Evolutionary conservation across 805 yeast genomes (phyloP).

Genomic region (Candida tammaniensis): DNA sequence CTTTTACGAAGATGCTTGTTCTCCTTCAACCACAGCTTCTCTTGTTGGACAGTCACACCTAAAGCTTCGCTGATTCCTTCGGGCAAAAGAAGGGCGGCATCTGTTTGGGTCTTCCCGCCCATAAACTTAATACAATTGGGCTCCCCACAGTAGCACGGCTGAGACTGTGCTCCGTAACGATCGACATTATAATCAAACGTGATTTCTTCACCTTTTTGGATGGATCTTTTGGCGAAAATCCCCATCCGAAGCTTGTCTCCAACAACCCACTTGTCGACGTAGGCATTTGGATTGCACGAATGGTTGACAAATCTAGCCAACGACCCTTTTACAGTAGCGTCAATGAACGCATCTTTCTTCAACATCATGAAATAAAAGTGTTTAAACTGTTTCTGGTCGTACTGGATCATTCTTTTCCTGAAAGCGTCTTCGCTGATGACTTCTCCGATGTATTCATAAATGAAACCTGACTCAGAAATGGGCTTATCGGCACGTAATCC

Average conservation of each 20-base stretch:
- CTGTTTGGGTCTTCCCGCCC: conserved; percentile 98
- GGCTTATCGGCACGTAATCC: conserved; percentile 73
- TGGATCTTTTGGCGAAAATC: conserved; percentile 78
- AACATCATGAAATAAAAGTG: conserved; percentile 97
- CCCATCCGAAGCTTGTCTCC: conserved; percentile 92
- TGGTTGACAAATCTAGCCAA: conserved; percentile 92
- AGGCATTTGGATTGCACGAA: conserved; percentile 92
- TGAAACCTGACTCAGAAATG: conserved; percentile 63
- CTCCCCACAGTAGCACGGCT: conserved; percentile 92
- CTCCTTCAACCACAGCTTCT: conserved; percentile 66
- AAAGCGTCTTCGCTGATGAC: conserved; percentile 82
- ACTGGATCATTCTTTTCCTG: conserved; percentile 67
- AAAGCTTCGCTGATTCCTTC: conserved; percentile 82
- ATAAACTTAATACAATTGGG: conserved; percentile 87
- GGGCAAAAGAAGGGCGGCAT: conserved; percentile 80
- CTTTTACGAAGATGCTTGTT: conserved; percentile 49
- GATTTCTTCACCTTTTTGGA: conserved; percentile 79
- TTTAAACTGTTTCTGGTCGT: conserved; percentile 63
- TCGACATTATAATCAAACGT: conserved; percentile 94
- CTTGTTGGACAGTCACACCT: conserved; percentile 67
- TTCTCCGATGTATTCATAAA: conserved; percentile 93
- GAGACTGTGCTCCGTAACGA: conserved; percentile 92
- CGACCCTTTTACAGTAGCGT: conserved; percentile 87
- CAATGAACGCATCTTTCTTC: conserved; percentile 88
- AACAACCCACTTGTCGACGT: conserved; percentile 96